Evolutionary conservation across 164 flowering plant species (phyloP).

Genomic region (Piper longum): DNA sequence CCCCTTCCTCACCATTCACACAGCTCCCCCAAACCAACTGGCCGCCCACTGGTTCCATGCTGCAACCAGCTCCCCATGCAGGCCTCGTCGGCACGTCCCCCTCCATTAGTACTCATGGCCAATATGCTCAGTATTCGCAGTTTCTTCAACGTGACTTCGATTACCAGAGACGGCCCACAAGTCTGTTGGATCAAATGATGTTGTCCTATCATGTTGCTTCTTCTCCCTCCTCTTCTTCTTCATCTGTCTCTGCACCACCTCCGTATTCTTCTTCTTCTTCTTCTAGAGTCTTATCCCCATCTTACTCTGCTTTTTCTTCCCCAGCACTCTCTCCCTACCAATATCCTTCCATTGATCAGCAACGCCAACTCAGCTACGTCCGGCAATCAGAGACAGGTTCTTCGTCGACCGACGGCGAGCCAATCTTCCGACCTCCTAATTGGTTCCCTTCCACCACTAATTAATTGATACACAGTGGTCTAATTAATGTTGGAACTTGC

Average conservation of each 20-base stretch:
- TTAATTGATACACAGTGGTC: not conserved
- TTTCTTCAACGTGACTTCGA: constrained; percentile 32
- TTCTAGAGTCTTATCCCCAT: not conserved
- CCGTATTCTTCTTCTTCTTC: not conserved
- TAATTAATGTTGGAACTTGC: not conserved
- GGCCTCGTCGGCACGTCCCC: constrained; percentile 9
- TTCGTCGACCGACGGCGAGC: no score
- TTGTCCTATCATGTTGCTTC: constrained; percentile 5
- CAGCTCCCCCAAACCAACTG: constrained; percentile 12
- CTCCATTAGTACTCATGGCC: constrained; percentile 7
- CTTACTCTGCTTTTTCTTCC: no score
- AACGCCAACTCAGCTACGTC: not conserved
- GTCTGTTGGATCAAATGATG: constrained; percentile 20
- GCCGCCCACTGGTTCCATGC: constrained; percentile 1
- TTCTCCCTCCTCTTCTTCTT: constrained; percentile 7
- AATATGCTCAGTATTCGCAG: constrained; percentile 46
- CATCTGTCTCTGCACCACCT: not conserved
- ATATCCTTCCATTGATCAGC: not conserved
- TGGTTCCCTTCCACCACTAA: not conserved
- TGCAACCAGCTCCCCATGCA: constrained; percentile 1
- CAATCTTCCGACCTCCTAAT: not conserved
- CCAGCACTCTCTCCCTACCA: no score
- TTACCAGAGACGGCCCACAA: constrained; percentile 13
- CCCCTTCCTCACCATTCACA: constrained; percentile 10
- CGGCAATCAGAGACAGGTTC: not conserved